phyloP scores from a whole-genome alignment of 805 yeast species.

The Hagleromyces aurorensis region DNA sequence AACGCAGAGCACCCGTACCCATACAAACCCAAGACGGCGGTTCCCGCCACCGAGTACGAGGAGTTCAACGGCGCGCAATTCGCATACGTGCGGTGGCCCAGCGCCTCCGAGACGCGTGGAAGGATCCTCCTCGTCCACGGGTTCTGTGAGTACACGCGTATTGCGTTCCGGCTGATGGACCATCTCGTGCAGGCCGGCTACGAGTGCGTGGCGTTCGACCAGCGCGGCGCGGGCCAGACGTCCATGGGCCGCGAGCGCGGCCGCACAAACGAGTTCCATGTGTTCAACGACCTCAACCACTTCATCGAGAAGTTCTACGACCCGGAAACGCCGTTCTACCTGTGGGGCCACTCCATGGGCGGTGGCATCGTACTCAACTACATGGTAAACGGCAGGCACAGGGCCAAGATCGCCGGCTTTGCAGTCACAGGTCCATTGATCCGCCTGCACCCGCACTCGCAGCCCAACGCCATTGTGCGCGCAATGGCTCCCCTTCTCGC shows the following conservation, averaged over 20 bases:
- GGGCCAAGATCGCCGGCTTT: constrained; percentile 39
- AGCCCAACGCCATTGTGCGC: constrained; percentile 42
- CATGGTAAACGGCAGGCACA: constrained; percentile 46
- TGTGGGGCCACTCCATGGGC: constrained; percentile 77
- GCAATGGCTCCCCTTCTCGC: constrained; percentile 36
- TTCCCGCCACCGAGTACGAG: constrained; percentile 19
- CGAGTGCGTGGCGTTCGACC: constrained; percentile 63
- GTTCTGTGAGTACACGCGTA: constrained; percentile 48
- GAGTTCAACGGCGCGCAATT: constrained; percentile 25
- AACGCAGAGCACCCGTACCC: constrained; percentile 17
- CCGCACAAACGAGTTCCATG: constrained; percentile 45
- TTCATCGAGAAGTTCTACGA: constrained; percentile 30
- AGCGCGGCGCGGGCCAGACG: constrained; percentile 69
- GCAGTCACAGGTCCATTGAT: constrained; percentile 55
- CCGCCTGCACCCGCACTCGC: constrained; percentile 46
- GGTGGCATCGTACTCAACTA: constrained; percentile 65
- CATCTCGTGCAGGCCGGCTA: constrained; percentile 44
- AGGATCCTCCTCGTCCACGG: constrained; percentile 62
- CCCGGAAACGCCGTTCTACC: constrained; percentile 31
- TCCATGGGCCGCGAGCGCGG: constrained; percentile 48
- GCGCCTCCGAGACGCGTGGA: constrained; percentile 35
- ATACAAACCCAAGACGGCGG: constrained; percentile 15
- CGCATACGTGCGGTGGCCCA: constrained; percentile 26
- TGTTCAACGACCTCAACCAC: constrained; percentile 52
- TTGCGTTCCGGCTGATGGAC: constrained; percentile 49